phyloP scores from a whole-genome alignment of 2,329 filamentous ascomycete genomes.

The Blastomyces gilchristii region DNA sequence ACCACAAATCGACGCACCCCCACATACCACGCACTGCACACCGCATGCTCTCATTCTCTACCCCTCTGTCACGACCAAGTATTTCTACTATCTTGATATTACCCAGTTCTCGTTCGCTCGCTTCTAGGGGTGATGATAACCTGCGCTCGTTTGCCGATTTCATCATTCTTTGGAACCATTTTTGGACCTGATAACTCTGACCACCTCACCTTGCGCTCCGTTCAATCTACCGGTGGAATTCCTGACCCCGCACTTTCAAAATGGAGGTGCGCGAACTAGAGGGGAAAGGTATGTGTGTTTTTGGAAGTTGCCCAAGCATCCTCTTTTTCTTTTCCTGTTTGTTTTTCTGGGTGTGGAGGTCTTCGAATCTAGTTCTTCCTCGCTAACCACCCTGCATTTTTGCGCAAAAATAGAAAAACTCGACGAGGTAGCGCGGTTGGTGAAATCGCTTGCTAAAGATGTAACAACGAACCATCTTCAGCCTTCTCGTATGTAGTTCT shows the following conservation, averaged over 20 bases:
- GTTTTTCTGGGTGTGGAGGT: not conserved
- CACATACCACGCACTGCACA: too few species aligned
- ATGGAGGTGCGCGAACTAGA: conserved; percentile 15
- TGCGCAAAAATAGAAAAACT: conserved; percentile 48
- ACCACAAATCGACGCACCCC: not conserved
- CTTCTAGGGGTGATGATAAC: not conserved
- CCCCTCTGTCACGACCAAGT: not conserved
- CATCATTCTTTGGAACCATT: not conserved
- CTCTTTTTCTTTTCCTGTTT: not conserved
- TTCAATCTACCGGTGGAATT: not conserved
- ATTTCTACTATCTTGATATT: not conserved
- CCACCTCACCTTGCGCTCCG: not conserved
- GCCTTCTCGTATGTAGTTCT: conserved; percentile 45
- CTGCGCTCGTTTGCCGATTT: not conserved
- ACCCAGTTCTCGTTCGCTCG: not conserved
- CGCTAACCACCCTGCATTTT: not conserved
- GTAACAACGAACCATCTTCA: conserved; percentile 49
- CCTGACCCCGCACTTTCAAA: not conserved
- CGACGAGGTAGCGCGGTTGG: conserved; percentile 54
- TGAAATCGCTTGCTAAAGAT: conserved; percentile 54
- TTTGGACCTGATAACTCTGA: not conserved
- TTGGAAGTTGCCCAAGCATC: not conserved
- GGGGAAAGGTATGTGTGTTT: conserved; percentile 10
- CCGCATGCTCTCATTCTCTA: not conserved
- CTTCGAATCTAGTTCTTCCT: not conserved